Base-by-base conservation (phyloP, 1,284 basidiomycete genomes). In the Lignosus rhinocerotis region DNA sequence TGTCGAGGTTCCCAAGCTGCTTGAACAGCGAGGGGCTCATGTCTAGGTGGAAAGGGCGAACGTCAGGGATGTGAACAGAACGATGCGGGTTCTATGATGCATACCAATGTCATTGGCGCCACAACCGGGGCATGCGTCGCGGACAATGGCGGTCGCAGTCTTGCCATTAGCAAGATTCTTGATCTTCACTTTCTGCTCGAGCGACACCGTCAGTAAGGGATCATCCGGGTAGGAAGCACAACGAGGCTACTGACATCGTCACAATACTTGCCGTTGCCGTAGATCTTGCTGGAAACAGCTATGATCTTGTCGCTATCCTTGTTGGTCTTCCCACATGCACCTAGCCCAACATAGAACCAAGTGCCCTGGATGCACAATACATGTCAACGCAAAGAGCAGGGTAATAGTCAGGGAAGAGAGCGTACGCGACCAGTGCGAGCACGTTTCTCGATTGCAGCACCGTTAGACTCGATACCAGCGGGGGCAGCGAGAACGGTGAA, bases 311-410 rank as follows among this genome's bases (percentile, higher is more conserved):
- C 73, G 61, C 63, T 68, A 54, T 74, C 65, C 21, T 61, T 60
- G 62, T 74, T 74, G 41, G 62, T 68, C 55, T 69, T 47, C 4
- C 74, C 73, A 57, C 75, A 75, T 44, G 68, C 71, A 44, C 73
- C 75, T 33, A 73, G 68, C 46, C 74, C 75, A 51, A 72, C 68
- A 30, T 73, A 48, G 63, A 74, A 79, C 68, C 70, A 78, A 21
- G 77, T 78, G n/a, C 76, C 77, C 75, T 79, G 44, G 10, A 47
- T 12, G 34, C 45, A 39, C 8, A 30, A 49, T 33, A 54, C 45
- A 32, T 53, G 30, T 56, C 56, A 36, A 44, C 51, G 32, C 25
- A 12, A 19, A 10, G 63, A 12, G 2, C 1, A 7, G 8, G 11
- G 12, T 3, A 11, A n/a, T 14, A 34, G 11, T 25, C 30, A 36